Evolutionary conservation across 805 yeast species (phyloP), one percentile per base, ranked within the genome.

Genomic region (Pichia cabralensis): DNA sequence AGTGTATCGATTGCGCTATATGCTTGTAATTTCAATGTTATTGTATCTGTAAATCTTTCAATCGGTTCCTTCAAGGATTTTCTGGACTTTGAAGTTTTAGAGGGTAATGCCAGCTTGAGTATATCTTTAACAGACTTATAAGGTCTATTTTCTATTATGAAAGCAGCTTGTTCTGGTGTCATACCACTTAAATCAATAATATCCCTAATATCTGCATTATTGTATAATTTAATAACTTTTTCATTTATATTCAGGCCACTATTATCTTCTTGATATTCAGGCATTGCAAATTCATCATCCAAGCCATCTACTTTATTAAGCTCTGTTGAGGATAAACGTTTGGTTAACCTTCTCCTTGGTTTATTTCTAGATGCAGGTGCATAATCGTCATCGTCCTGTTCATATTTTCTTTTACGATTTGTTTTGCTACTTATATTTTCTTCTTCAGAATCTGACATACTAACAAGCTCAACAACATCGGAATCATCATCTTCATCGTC

Each of bases 1-100:
- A 92, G 64, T n/a, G 94, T 80, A 47, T 89, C 97, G 28, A 92
- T 95, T 0, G 98, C 97, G 41, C 77, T 79, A 54, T 92, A 92
- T 5, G 97, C 97, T 48, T 76, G 74, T 42, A 92, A 64, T 12
- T 85, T 79, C 42, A 69, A 62, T 30, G 71, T 71, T 5, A 88
- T 71, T 26, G 72, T 78, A 44, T 80, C 89, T 16, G 85, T 70
- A 31, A 84, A 67, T 49, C 74, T 71, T 46, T 80, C 80, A 9
- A 96, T 95, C 53, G 56, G 33, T n/a, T n/a, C 8, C 22, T 34
- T 35, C 8, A 14, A 12, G n/a, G 22, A 15, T 23, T 26, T 28
- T 13, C 17, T 17, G 30, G 8, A 20, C 12, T 4, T 14, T 47
- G 49, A 46, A 42, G 8, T 41, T 26, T 17, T 47, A 45, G 15